Conservation (phyloP, 805 yeast species). For the Monosporozyma aerobia region DNA sequence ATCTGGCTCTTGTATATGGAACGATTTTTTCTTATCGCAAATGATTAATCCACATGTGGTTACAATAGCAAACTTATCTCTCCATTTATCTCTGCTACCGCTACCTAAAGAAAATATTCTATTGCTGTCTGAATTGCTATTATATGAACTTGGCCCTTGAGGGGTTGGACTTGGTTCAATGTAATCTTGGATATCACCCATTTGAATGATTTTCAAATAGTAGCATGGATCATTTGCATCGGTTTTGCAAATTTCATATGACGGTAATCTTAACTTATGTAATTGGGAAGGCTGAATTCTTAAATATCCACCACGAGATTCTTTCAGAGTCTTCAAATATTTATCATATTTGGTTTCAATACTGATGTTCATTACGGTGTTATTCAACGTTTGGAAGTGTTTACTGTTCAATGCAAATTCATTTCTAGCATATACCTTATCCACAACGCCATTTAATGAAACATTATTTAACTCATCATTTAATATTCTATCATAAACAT, state of each 20-base stretch:
- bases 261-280: slow-evolving; percentile 14
- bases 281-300: slow-evolving; percentile 23
- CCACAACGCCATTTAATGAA: background rate
- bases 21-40: slow-evolving; percentile 26
- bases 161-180: slow-evolving; percentile 1
- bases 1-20: slow-evolving; percentile 28
- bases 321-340: slow-evolving; percentile 16
- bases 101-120: background rate
- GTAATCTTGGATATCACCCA: slow-evolving; percentile 34
- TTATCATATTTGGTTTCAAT: slow-evolving; percentile 13
- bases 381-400: background rate
- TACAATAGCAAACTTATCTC: slow-evolving; percentile 37
- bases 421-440: background rate
- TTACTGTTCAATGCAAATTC: background rate
- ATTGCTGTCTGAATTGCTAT: background rate
- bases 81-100: slow-evolving; percentile 31
- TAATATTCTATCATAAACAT: slow-evolving; percentile 20
- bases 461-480: slow-evolving; percentile 2
- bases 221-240: slow-evolving; percentile 11
- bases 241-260: slow-evolving; percentile 15
- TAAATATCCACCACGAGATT: slow-evolving; percentile 30
- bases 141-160: slow-evolving; percentile 16
- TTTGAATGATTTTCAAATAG: slow-evolving; percentile 25
- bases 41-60: slow-evolving; percentile 43
- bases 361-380: background rate